Percentiles rank a stretch among this genome's conserved stretches.
Conservation (phyloP, 352 stramenopile species). For the Phytophthora melonis region DNA sequence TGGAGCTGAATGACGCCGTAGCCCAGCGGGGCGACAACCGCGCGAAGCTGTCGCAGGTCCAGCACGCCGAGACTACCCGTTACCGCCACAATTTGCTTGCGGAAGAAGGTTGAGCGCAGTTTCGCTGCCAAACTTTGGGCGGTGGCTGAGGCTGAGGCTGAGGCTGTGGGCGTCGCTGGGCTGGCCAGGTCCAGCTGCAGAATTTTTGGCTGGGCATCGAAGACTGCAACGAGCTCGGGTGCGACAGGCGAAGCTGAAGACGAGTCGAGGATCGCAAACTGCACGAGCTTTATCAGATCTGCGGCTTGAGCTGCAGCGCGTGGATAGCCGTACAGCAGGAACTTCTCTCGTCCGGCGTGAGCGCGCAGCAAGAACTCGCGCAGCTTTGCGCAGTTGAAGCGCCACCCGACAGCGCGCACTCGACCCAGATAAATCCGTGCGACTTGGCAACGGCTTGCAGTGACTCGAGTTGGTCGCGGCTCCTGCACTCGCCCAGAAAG, state of each 20-base stretch:
- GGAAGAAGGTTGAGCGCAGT: slow-evolving; percentile 39
- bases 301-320: slow-evolving; percentile 20
- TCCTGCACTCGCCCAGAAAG: slow-evolving; percentile 35
- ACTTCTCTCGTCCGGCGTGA: slow-evolving; percentile 33
- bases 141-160: neutral
- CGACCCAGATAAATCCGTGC: slow-evolving; percentile 43
- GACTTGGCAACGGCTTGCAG: slow-evolving; percentile 26
- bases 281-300: slow-evolving; percentile 29
- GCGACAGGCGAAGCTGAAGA: slow-evolving; percentile 12
- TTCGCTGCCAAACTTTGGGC: slow-evolving; percentile 8
- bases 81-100: slow-evolving; percentile 43
- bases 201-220: slow-evolving; percentile 36
- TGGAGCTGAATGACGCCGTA: slow-evolving; percentile 40
- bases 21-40: slow-evolving; percentile 24
- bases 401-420: slow-evolving; percentile 11
- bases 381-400: slow-evolving; percentile 19
- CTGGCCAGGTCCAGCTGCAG: slow-evolving; percentile 40
- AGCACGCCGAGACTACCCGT: slow-evolving; percentile 38
- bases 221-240: slow-evolving; percentile 25
- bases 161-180: neutral
- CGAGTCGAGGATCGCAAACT: slow-evolving; percentile 37
- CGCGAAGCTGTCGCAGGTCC: slow-evolving; percentile 25
- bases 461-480: slow-evolving; percentile 13
- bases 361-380: slow-evolving; percentile 32
- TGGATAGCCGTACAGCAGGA: slow-evolving; percentile 49